phyloP scores from a whole-genome alignment of 1,139 yeast genomes.

The Hemisphaericaspora subhashii region DNA sequence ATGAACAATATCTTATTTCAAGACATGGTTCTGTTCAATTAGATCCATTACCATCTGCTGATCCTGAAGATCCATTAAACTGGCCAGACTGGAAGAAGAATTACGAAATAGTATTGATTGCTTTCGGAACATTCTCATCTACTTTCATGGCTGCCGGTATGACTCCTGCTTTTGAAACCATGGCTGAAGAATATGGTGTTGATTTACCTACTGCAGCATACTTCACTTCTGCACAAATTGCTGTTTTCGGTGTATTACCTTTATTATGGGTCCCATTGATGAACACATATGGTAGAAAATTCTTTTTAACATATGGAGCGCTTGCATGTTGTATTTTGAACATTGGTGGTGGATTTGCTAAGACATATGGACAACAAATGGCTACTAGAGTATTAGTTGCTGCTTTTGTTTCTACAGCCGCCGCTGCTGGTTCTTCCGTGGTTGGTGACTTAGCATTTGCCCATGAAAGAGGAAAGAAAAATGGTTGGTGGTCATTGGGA shows the following conservation, averaged over 20 bases:
- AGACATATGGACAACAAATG: conserved; percentile 19
- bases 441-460: conserved; percentile 18
- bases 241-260: conserved; percentile 16
- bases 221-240: conserved; percentile 19
- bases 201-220: conserved; percentile 16
- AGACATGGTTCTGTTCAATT: conserved; percentile 18
- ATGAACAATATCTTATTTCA: conserved; percentile 15
- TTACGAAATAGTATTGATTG: conserved; percentile 15
- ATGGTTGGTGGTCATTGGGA: conserved; percentile 21
- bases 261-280: conserved; percentile 19
- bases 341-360: conserved; percentile 18
- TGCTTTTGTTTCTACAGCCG: conserved; percentile 15
- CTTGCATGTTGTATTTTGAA: conserved; percentile 15
- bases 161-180: conserved; percentile 17
- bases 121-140: conserved; percentile 17
- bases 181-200: conserved; percentile 15
- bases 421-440: conserved; percentile 18
- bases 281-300: conserved; percentile 18
- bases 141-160: conserved; percentile 21
- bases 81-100: conserved; percentile 18
- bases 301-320: conserved; percentile 12
- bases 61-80: conserved; percentile 19
- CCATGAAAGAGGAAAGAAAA: conserved; percentile 18
- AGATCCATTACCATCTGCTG: conserved; percentile 19
- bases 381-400: conserved; percentile 18